Conservation (phyloP, 2,329 filamentous ascomycete genomes). For the Calonectria honghensis region DNA sequence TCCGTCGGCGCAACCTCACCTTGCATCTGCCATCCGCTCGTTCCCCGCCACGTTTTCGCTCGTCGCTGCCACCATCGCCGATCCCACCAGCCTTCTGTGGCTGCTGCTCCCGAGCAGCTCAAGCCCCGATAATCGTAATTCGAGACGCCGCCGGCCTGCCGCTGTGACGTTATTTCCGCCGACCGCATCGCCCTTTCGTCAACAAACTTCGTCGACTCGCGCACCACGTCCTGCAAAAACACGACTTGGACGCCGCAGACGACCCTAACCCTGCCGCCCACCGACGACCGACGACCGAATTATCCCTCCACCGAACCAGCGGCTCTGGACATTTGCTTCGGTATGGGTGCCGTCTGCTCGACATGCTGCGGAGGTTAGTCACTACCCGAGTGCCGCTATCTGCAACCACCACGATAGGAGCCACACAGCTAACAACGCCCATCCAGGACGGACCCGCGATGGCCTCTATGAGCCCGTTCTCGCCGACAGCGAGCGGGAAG, state of each 20-base stretch:
- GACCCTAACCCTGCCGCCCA: slow-evolving; percentile 15
- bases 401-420: slow-evolving; percentile 24
- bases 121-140: slow-evolving; percentile 49
- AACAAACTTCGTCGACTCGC: slow-evolving; percentile 24
- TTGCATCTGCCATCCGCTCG: slow-evolving; percentile 34
- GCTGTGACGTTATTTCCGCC: slow-evolving; percentile 55
- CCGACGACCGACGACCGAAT: slow-evolving; percentile 37
- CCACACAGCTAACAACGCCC: slow-evolving; percentile 55
- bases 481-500: slow-evolving; percentile 96
- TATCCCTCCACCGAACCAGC: slow-evolving; percentile 37
- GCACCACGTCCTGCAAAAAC: slow-evolving; percentile 40
- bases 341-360: slow-evolving; percentile 78
- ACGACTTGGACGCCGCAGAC: slow-evolving; percentile 35
- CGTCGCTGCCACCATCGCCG: slow-evolving; percentile 30
- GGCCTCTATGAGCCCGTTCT: slow-evolving; percentile 90
- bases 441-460: slow-evolving; percentile 83
- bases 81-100: slow-evolving; percentile 34
- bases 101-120: slow-evolving; percentile 44
- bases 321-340: slow-evolving; percentile 48
- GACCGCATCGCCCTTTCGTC: slow-evolving; percentile 18
- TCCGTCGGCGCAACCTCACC: slow-evolving; percentile 26
- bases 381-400: slow-evolving; percentile 37
- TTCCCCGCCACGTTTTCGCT: slow-evolving; percentile 23
- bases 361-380: slow-evolving; percentile 72
- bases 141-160: slow-evolving; percentile 46